These are phyloP conservation scores for Elaeis guineensis DNA, from an alignment of 176 grass and related monocot genomes.

Conservation along the genomic window DNA sequence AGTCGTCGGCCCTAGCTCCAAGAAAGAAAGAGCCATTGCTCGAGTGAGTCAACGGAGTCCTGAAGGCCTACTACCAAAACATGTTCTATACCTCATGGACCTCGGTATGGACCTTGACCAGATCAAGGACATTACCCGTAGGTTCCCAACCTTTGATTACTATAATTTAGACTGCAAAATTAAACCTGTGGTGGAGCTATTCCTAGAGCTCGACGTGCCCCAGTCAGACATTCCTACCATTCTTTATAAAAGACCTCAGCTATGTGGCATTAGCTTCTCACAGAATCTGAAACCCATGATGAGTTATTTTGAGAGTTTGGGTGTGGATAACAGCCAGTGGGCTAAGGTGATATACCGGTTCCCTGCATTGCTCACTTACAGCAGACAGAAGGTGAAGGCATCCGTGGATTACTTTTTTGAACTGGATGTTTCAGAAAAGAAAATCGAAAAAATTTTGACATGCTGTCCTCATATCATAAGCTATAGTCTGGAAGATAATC, in stretches of 20 bases:
- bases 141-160: conserved; percentile 68
- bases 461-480: conserved; percentile 71
- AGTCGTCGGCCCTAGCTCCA: conserved; percentile 39
- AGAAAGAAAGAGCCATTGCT: conserved; percentile 64
- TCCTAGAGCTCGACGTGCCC: conserved; percentile 55
- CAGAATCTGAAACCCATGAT: conserved; percentile 95
- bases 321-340: conserved; percentile 77
- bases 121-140: conserved; percentile 46
- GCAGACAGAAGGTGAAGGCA: conserved; percentile 68
- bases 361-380: conserved; percentile 75
- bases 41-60: conserved; percentile 42
- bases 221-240: conserved; percentile 71
- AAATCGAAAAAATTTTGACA: conserved; percentile 88
- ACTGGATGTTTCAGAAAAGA: conserved; percentile 65
- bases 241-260: conserved; percentile 67
- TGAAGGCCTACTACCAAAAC: conserved; percentile 42
- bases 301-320: conserved; percentile 67
- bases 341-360: conserved; percentile 72
- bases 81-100: conserved; percentile 58
- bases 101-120: conserved; percentile 56
- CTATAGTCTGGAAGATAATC: conserved; percentile 71
- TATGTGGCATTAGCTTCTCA: conserved; percentile 73
- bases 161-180: conserved; percentile 78
- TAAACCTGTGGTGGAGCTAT: conserved; percentile 55
- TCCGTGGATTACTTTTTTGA: conserved; percentile 57